Evolutionary conservation across 768 basidiomycete genomes (phyloP).

Genomic region (Roridomyces roridus): DNA sequence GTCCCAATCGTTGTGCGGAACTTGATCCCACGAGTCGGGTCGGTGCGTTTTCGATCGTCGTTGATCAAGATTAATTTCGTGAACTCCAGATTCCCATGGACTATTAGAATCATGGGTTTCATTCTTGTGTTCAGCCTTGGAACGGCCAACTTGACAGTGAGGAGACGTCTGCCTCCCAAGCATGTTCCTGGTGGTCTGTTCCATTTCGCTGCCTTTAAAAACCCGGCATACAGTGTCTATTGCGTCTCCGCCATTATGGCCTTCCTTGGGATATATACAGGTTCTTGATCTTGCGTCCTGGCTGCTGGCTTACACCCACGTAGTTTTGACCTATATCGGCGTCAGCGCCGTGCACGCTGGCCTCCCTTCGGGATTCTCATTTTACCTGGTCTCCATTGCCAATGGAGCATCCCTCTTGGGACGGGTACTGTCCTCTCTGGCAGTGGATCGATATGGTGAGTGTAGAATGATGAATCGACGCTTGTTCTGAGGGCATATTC

Average conservation of each 20-base stretch:
- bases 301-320: constrained; percentile 27
- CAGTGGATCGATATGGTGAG: constrained; percentile 62
- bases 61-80: too few relatives aligned
- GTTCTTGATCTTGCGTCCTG: constrained; percentile 31
- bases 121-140: constrained; percentile 56
- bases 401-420: constrained; percentile 73
- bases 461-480: too few relatives aligned
- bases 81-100: constrained; percentile 66
- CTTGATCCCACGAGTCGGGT: constrained; percentile 62
- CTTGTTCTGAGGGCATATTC: neutral
- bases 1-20: constrained; percentile 65
- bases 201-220: constrained; percentile 47
- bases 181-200: constrained; percentile 59
- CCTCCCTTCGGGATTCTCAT: constrained; percentile 55
- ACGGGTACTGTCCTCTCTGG: constrained; percentile 57
- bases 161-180: constrained; percentile 59
- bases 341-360: constrained; percentile 59
- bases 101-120: constrained; percentile 69
- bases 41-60: too few relatives aligned
- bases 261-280: constrained; percentile 75
- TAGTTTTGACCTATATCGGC: constrained; percentile 72
- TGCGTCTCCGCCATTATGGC: constrained; percentile 58
- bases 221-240: constrained; percentile 59
- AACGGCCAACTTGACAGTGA: constrained; percentile 50
- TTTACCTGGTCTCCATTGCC: constrained; percentile 72